Percentiles rank a stretch among this genome's conserved stretches.
Evolutionary conservation across 495 filamentous ascomycete genomes (phyloP).

Genomic region (Talaromyces thailandensis): DNA sequence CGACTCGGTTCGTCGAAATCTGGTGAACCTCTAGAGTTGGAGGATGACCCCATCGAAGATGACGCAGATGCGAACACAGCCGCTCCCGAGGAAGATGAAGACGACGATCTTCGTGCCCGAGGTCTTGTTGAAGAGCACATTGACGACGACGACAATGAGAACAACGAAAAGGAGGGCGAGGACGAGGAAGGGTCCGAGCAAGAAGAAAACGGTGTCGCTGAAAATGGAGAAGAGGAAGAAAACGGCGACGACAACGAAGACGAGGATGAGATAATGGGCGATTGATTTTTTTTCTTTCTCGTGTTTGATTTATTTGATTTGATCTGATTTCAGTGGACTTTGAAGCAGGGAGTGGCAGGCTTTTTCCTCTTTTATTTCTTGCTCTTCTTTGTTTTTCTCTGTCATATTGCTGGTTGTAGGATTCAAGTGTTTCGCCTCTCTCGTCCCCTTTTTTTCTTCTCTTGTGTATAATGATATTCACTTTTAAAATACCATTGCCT

Average conservation of each 20-base stretch:
- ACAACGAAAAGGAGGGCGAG: slow-evolving; percentile 9
- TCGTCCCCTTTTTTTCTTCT: not conserved
- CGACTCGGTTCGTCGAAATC: slow-evolving; percentile 17
- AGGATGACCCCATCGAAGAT: slow-evolving; percentile 35
- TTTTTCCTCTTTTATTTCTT: slow-evolving; percentile 5
- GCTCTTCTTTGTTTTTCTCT: slow-evolving; percentile 8
- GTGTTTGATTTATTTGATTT: not conserved
- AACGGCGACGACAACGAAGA: slow-evolving; percentile 35
- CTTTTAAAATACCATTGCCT: not conserved
- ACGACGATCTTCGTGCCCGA: slow-evolving; percentile 52
- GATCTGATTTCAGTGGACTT: not conserved
- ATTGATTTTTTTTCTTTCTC: slow-evolving; percentile 30
- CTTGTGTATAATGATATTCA: slow-evolving; percentile 2
- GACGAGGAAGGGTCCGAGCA: slow-evolving; percentile 18
- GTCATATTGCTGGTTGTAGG: slow-evolving; percentile 2
- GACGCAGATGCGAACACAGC: slow-evolving; percentile 42
- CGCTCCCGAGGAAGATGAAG: slow-evolving; percentile 43
- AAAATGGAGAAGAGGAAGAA: slow-evolving; percentile 19
- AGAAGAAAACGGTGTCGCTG: not conserved
- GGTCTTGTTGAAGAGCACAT: slow-evolving; percentile 50
- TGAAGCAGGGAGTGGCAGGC: not conserved
- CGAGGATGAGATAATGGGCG: slow-evolving; percentile 63
- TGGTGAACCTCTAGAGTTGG: slow-evolving; percentile 26
- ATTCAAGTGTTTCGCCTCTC: not conserved
- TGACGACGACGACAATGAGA: slow-evolving; percentile 43